Evolutionary conservation across 1,139 yeast genomes (phyloP), one percentile per base, ranked within the genome.

Genomic region (Kurtzmaniella natalensis): DNA sequence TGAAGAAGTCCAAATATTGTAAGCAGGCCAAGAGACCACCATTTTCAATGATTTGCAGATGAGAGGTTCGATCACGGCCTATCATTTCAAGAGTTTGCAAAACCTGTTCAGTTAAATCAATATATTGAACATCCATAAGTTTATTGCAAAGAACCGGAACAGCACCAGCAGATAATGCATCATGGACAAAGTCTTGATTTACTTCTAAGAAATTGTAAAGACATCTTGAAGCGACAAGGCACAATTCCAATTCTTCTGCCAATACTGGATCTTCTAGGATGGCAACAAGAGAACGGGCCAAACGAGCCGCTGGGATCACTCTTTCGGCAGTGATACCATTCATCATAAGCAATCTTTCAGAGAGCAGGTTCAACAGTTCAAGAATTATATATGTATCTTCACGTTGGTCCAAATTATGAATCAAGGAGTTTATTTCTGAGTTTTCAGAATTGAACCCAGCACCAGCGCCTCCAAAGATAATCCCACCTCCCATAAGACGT

Each of bases 51-150:
- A 82, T 68, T 25, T 64, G 70, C 33, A 61, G 55, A 41, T 67
- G 74, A 7, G 72, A 46, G 2, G 80, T 73, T 7, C 72, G 65
- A 28, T 73, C 71, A 38, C 80, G 61, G 1, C 88, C 78, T 9
- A 83, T 74, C 59, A 77, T 68, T 52, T 82, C 89, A 36, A 83
- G 59, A 0, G 94, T 80, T 45, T 82, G 89, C 29, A 92, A 61
- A 0, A 92, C 89, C 55, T 89, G 96, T 53, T 92, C 98, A 0
- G 96, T 94, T 38, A 92, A 65, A 54, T 92, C 98, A 36, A 92
- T 89, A 53, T 77, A 88, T 38, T 79, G 78, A 14, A 89, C 82
- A 45, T 87, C 95, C 43, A 76, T 55, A 30, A 92, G 59, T 46
- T 84, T 84, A 9, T 69, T 64, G 45, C 85, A 78, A 28, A 92